phyloP scores from a whole-genome alignment of 805 yeast species.

The Kurtzmaniella cleridarum region DNA sequence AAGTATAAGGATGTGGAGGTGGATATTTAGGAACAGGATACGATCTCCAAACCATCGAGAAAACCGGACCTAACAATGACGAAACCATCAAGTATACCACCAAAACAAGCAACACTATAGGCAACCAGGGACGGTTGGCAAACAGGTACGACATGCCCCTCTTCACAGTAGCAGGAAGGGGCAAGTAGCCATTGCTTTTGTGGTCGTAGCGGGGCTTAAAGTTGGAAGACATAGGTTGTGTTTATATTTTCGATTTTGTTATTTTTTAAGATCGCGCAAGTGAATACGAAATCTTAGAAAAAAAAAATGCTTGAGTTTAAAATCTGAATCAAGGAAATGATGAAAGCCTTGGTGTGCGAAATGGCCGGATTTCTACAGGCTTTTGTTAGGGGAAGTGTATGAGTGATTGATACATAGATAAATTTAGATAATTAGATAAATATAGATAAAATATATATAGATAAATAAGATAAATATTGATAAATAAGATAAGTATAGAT shows the following conservation, averaged over 20 bases:
- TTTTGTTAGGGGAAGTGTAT: no score
- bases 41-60: neutral
- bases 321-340: no score
- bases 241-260: neutral
- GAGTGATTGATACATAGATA: no score
- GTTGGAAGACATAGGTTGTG: slow-evolving; percentile 1
- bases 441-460: no score
- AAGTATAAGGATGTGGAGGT: slow-evolving; percentile 26
- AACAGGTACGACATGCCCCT: slow-evolving; percentile 1
- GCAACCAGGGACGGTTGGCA: no score
- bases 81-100: neutral
- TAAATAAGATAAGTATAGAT: no score
- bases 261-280: neutral
- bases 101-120: neutral
- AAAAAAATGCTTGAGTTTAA: no score
- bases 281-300: no score
- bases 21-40: slow-evolving; percentile 19
- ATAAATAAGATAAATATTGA: no score
- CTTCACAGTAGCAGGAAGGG: slow-evolving; percentile 26
- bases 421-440: no score
- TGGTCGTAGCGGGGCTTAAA: slow-evolving; percentile 25
- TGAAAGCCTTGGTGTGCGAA: no score
- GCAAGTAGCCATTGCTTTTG: slow-evolving; percentile 15
- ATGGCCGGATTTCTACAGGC: no score
- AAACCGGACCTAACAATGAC: neutral